Percentiles rank a stretch among this genome's conserved stretches.
These are phyloP conservation scores for Cutaneotrichosporon sp. DNA, from an alignment of 1,284 basidiomycete species.

Conservation along the genomic window DNA sequence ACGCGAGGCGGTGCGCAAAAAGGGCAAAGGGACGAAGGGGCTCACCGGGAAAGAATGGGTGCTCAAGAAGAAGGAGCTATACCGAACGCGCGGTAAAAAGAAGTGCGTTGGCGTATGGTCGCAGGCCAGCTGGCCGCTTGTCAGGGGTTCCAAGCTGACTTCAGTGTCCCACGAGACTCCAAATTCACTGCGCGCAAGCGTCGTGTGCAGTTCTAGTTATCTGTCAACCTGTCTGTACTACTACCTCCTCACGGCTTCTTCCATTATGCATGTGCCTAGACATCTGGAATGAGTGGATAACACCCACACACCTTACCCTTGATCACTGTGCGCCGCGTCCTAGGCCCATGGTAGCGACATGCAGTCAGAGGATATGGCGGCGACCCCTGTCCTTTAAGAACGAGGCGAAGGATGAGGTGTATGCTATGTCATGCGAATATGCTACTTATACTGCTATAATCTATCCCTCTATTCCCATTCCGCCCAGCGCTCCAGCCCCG, in stretches of 20 bases:
- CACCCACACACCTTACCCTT: too few relatives aligned
- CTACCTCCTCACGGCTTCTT: background rate
- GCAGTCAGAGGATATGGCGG: too few relatives aligned
- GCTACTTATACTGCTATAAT: background rate
- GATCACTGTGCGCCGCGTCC: too few relatives aligned
- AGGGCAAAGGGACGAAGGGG: slow-evolving; percentile 42
- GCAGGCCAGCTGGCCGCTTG: background rate
- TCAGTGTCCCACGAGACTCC: slow-evolving; percentile 48
- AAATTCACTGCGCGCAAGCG: slow-evolving; percentile 50
- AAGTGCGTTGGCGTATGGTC: slow-evolving; percentile 45
- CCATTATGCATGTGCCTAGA: background rate
- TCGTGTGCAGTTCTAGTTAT: slow-evolving; percentile 43
- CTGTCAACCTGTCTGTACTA: slow-evolving; percentile 6
- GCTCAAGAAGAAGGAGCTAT: slow-evolving; percentile 57
- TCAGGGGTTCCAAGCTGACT: background rate
- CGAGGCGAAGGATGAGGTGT: too few relatives aligned
- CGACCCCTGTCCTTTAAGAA: too few relatives aligned
- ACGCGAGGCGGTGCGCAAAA: slow-evolving; percentile 30
- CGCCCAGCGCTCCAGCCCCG: slow-evolving; percentile 43
- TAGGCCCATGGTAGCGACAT: too few relatives aligned
- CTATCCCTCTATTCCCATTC: slow-evolving; percentile 21
- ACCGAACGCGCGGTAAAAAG: slow-evolving; percentile 55
- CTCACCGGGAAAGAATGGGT: slow-evolving; percentile 53
- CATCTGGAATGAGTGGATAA: too few relatives aligned
- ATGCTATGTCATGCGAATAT: slow-evolving; percentile 5